Conservation (phyloP, 1,284 basidiomycete genomes). For the Ganoderma sp. region DNA sequence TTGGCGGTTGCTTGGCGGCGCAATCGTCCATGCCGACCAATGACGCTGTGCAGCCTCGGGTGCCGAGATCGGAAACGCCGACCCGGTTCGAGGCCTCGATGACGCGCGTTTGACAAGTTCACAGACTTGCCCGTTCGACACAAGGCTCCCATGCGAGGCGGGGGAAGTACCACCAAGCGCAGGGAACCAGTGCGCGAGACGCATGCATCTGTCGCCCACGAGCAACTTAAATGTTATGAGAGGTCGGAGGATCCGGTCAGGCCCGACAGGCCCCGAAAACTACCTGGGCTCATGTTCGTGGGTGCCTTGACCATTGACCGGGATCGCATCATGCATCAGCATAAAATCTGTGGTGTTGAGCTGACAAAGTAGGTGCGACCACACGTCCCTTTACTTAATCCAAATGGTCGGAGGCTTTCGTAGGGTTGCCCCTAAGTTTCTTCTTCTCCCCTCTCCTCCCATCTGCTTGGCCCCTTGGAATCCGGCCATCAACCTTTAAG, state of each 20-base stretch:
- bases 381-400: conserved; percentile 1
- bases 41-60: too few relatives aligned
- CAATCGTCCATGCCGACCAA: neutral
- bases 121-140: neutral
- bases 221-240: neutral
- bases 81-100: neutral
- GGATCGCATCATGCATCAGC: neutral
- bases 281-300: conserved; percentile 4
- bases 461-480: neutral
- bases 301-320: neutral
- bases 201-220: neutral
- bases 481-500: neutral
- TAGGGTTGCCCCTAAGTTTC: neutral
- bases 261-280: neutral
- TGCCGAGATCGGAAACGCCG: neutral
- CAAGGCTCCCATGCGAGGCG: neutral
- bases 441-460: conserved; percentile 5
- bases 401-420: neutral
- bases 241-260: neutral
- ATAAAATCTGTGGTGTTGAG: neutral
- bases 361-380: conserved; percentile 4
- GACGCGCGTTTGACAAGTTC: neutral
- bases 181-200: conserved; percentile 4
- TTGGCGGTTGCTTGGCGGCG: neutral
- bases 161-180: neutral